Base-by-base conservation (phyloP, 2,329 filamentous ascomycete genomes). In the Trichophyton simii region DNA sequence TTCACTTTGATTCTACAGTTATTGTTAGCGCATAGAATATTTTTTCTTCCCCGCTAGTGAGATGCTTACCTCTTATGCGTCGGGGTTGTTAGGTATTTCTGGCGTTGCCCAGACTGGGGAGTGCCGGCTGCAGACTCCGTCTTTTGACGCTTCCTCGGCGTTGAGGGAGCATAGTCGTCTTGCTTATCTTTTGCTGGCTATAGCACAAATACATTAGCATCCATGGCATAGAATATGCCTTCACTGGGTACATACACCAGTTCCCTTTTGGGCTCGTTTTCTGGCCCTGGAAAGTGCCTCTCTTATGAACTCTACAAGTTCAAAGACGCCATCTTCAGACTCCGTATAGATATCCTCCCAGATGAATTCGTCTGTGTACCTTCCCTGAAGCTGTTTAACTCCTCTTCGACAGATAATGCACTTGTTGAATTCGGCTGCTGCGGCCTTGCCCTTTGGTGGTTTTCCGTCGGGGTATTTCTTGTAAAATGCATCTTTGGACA, bases 401-500 rank as follows among this genome's bases (percentile, higher is more conserved):
- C 90, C 94, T 71, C 92, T 81, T 59, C 91, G 86, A 70, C 94
- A 97, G 57, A 97, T 76, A 69, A 97, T 97, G 18, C 88, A 85
- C 74, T 95, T 96, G 65, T 89, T 90, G 70, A 83, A 85, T 67
- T 91, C 87, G 59, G 82, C 83, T 1, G 88, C 85, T 57, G 80
- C 73, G 13, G 69, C 66, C 64, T 74, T 77, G 34, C 69, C 84
- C 63, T 86, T 86, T 1, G 89, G 86, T 2, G 95, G 80, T 65
- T 83, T 86, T 31, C 90, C 91, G 38, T 78, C 83, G 0, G 94
- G 91, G 68, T 91, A 91, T 64, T 78, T 80, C 15, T 81, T 75
- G 42, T 81, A 78, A 72, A 92, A 97, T 0, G 77, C 78, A 7
- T 84, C 79, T 28, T 82, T 79, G 0, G 92, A 97, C 73, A 94